phyloP scores from a whole-genome alignment of 768 basidiomycete genomes.

The Leccinum ochraceum region DNA sequence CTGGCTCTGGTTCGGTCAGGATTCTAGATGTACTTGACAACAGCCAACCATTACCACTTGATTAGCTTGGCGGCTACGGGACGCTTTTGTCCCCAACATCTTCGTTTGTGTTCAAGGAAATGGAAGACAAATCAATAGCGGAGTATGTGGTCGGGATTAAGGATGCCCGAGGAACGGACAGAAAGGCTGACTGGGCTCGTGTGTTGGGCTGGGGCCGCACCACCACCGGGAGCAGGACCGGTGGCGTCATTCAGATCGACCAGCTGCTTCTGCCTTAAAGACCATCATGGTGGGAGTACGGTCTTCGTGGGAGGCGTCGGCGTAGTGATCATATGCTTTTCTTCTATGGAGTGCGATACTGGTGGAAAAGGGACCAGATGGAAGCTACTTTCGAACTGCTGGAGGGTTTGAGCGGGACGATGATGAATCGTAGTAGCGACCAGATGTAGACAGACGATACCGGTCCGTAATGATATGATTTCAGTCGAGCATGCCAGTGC shows the following conservation, averaged over 20 bases:
- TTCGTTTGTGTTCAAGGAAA: conserved; percentile 73
- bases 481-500: too few species aligned
- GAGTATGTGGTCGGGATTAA: conserved; percentile 70
- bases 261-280: conserved; percentile 80
- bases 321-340: conserved; percentile 57
- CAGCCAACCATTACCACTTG: conserved; percentile 71
- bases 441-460: too few species aligned
- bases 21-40: conserved; percentile 49
- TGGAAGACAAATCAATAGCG: conserved; percentile 41
- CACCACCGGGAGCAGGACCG: conserved; percentile 68
- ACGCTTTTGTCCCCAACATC: conserved; percentile 72
- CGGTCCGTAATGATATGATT: too few species aligned
- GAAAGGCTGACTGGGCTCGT: conserved; percentile 60
- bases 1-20: conserved; percentile 25
- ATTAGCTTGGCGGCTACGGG: conserved; percentile 68
- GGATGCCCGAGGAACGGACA: conserved; percentile 67
- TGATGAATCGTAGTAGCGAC: too few species aligned
- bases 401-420: conserved; percentile 60
- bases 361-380: conserved; percentile 75
- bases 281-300: conserved; percentile 79
- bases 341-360: conserved; percentile 66
- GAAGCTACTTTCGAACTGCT: conserved; percentile 91
- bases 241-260: conserved; percentile 90
- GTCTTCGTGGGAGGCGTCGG: conserved; percentile 65
- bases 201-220: conserved; percentile 77